Evolutionary conservation across 768 basidiomycete genomes (phyloP).

Genomic region (Kwoniella pini): DNA sequence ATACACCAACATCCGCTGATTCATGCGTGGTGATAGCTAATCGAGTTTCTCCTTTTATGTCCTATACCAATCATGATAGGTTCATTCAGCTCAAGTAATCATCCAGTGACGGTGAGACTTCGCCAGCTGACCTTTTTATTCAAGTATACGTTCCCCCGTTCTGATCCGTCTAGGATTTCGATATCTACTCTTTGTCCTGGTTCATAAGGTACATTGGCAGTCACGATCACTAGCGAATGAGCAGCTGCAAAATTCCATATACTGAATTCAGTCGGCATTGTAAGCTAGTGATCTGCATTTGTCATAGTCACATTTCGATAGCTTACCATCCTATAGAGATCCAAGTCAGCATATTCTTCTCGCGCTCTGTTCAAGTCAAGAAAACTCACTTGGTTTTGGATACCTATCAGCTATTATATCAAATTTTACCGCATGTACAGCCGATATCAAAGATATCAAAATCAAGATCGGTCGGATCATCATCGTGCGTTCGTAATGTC

Average conservation of each 20-base stretch:
- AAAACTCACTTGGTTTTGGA: constrained; percentile 63
- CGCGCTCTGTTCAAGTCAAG: no score
- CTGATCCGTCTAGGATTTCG: constrained; percentile 86
- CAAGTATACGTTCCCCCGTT: constrained; percentile 83
- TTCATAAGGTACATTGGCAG: constrained; percentile 77
- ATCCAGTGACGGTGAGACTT: background rate
- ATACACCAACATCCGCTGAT: constrained; percentile 93
- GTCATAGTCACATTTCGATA: background rate
- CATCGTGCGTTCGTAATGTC: constrained; percentile 17
- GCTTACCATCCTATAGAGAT: constrained; percentile 49
- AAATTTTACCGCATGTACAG: constrained; percentile 77
- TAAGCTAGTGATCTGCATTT: background rate
- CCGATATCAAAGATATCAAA: constrained; percentile 45
- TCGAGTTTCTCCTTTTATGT: constrained; percentile 85
- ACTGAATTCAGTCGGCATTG: no score
- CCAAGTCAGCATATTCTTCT: no score
- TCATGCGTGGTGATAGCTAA: constrained; percentile 91
- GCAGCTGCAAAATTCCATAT: constrained; percentile 91
- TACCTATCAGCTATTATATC: constrained; percentile 68
- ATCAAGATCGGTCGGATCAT: constrained; percentile 21
- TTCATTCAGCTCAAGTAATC: no score
- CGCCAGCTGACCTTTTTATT: constrained; percentile 63
- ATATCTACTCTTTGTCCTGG: constrained; percentile 80
- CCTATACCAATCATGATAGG: no score
- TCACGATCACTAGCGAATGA: constrained; percentile 89